A percentile compares a stretch with the other conserved stretches of the same genome.
Evolutionary conservation across 208 protist genomes (phyloP).

Genomic region (Leishmania braziliensis): DNA sequence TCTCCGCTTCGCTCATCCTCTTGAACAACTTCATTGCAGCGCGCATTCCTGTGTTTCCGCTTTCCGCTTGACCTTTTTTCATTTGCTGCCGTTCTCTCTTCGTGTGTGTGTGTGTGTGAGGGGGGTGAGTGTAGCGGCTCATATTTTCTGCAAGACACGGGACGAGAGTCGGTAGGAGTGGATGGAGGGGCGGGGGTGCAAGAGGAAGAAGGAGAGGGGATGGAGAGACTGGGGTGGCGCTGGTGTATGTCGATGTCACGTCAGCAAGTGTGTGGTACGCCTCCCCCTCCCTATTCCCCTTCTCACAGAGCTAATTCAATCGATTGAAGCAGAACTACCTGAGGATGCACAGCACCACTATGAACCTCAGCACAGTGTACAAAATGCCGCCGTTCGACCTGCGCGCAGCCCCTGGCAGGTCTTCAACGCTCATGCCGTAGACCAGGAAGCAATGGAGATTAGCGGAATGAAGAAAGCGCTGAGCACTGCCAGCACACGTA

Average conservation of each 20-base stretch:
- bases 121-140: no score
- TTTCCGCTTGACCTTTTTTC: not conserved
- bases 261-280: not conserved
- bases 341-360: slow-evolving; percentile 49
- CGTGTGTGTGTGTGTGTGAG: no score
- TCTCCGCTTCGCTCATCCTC: not conserved
- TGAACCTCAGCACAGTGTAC: slow-evolving; percentile 56
- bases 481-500: slow-evolving; percentile 86
- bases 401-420: slow-evolving; percentile 52
- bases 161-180: no score
- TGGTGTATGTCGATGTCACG: not conserved
- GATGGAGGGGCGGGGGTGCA: no score
- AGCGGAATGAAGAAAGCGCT: slow-evolving; percentile 88
- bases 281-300: not conserved
- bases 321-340: slow-evolving; percentile 71
- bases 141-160: no score
- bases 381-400: slow-evolving; percentile 57
- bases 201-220: not conserved
- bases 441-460: slow-evolving; percentile 74
- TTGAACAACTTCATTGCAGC: not conserved
- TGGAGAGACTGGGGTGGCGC: not conserved
- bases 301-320: slow-evolving; percentile 39
- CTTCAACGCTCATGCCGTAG: slow-evolving; percentile 90
- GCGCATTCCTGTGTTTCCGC: not conserved
- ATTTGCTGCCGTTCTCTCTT: not conserved